A percentile compares a stretch with the other conserved stretches of the same genome.
Evolutionary conservation across 768 basidiomycete species (phyloP).

Genomic region (Serendipita sp.): DNA sequence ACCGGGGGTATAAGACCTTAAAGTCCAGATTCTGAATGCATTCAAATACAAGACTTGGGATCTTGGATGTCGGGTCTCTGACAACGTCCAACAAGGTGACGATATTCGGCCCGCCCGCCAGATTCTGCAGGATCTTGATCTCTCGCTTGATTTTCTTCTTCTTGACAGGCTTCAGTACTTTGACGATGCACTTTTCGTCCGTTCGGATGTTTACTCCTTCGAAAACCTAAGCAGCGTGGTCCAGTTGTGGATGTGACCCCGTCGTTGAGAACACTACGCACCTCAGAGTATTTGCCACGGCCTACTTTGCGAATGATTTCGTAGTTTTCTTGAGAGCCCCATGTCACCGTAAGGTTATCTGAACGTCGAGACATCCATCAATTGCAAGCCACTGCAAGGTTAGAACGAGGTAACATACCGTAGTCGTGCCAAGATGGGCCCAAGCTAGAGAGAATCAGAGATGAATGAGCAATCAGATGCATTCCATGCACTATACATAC

Average conservation of each 20-base stretch:
- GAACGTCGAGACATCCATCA: conserved; percentile 7
- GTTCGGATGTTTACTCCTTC: conserved; percentile 84
- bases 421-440: conserved; percentile 94
- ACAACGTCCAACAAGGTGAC: conserved; percentile 90
- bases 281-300: conserved; percentile 90
- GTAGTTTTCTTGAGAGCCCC: conserved; percentile 95
- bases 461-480: neutral
- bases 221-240: conserved; percentile 44
- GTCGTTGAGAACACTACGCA: conserved; percentile 19
- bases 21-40: conserved; percentile 98
- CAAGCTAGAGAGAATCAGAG: conserved; percentile 19
- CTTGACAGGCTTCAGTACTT: conserved; percentile 97
- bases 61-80: conserved; percentile 88
- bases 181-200: conserved; percentile 93
- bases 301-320: conserved; percentile 96
- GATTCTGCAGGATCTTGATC: conserved; percentile 94
- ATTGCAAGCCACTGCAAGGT: conserved; percentile 7
- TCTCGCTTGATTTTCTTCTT: conserved; percentile 99
- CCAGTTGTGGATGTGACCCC: conserved; percentile 10
- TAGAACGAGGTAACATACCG: conserved; percentile 33
- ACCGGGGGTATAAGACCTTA: conserved; percentile 88
- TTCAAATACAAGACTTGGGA: conserved; percentile 92
- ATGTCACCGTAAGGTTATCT: conserved; percentile 96
- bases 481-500: conserved; percentile 5
- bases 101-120: conserved; percentile 90